These are phyloP conservation scores for Blastobotrys terrestris DNA, from an alignment of 805 yeast genomes.

Conservation along the genomic window DNA sequence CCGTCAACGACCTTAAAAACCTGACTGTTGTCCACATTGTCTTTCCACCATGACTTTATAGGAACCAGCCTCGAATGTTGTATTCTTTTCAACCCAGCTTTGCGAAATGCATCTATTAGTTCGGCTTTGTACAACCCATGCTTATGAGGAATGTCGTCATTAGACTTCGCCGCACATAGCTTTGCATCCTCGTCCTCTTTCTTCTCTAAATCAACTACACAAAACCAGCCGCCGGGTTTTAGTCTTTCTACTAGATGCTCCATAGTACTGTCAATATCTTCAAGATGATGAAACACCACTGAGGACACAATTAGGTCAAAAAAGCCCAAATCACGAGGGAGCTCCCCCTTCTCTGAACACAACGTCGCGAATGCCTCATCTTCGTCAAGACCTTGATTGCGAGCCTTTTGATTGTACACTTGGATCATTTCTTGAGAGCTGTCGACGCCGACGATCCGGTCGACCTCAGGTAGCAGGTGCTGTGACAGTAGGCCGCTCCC, in stretches of 20 bases:
- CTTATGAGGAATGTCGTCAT: conserved; percentile 11
- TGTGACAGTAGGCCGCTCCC: conserved; percentile 22
- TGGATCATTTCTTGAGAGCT: conserved; percentile 21
- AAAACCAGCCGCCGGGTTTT: conserved; percentile 17
- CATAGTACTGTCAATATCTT: conserved; percentile 13
- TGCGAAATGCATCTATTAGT: conserved; percentile 4
- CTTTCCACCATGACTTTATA: conserved; percentile 12
- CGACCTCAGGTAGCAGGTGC: conserved; percentile 17
- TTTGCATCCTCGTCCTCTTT: conserved; percentile 1
- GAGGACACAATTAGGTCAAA: conserved; percentile 23
- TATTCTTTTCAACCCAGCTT: conserved; percentile 11
- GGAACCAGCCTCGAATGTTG: conserved; percentile 1
- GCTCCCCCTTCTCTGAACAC: conserved; percentile 13
- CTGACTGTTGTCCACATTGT: conserved; percentile 4
- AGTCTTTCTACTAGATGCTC: conserved; percentile 12
- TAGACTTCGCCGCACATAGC: conserved; percentile 9
- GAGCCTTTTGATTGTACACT: conserved; percentile 17
- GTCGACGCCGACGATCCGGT: conserved; percentile 22
- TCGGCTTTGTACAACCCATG: conserved; percentile 10
- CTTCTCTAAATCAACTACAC: conserved; percentile 14
- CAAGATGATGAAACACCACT: conserved; percentile 23
- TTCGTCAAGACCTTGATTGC: conserved; percentile 17
- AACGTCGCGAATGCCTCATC: conserved; percentile 17
- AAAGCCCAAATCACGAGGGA: not conserved
- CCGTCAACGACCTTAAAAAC: conserved; percentile 8